These are phyloP conservation scores for Chalciporus sp. DNA, from an alignment of 1,284 basidiomycete genomes.

Conservation along the genomic window DNA sequence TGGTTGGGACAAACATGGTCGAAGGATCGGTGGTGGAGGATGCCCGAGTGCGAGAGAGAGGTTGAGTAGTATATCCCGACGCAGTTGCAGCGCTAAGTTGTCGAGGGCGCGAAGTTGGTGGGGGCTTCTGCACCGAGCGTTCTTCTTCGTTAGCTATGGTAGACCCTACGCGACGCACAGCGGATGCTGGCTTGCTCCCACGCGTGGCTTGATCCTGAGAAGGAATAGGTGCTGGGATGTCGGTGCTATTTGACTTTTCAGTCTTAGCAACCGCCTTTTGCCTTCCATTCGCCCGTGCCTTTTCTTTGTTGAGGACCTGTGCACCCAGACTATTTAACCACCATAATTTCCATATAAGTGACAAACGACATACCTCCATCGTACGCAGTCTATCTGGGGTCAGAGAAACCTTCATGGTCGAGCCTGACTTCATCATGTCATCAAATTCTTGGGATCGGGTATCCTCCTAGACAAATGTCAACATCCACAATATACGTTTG, in stretches of 20 bases:
- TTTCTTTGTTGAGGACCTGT: conserved; percentile 71
- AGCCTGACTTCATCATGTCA: conserved; percentile 81
- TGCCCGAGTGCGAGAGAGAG: conserved; percentile 30
- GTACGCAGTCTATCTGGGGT: conserved; percentile 90
- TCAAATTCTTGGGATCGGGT: conserved; percentile 80
- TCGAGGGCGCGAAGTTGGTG: conserved; percentile 36
- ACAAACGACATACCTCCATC: conserved; percentile 72
- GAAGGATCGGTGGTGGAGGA: conserved; percentile 34
- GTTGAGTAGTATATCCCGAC: conserved; percentile 23
- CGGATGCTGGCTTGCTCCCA: conserved; percentile 37
- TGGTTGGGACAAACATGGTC: conserved; percentile 13
- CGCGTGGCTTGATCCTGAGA: conserved; percentile 29
- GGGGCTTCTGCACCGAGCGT: conserved; percentile 40
- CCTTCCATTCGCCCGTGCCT: conserved; percentile 46
- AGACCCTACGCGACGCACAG: conserved; percentile 60
- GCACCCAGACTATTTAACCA: conserved; percentile 29
- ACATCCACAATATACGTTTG: background rate
- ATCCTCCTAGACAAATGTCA: conserved; percentile 44
- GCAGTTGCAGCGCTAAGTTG: conserved; percentile 38
- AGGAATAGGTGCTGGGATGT: conserved; percentile 15
- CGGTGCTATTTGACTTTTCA: conserved; percentile 27
- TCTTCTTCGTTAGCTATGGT: conserved; percentile 56
- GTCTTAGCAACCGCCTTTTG: conserved; percentile 25
- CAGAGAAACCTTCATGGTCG: conserved; percentile 93
- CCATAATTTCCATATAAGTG: conserved; percentile 23